A percentile compares a stretch with the other conserved stretches of the same genome.
phyloP scores from a whole-genome alignment of 1,139 yeast genomes.

The Debaryomyces subglobosus region DNA sequence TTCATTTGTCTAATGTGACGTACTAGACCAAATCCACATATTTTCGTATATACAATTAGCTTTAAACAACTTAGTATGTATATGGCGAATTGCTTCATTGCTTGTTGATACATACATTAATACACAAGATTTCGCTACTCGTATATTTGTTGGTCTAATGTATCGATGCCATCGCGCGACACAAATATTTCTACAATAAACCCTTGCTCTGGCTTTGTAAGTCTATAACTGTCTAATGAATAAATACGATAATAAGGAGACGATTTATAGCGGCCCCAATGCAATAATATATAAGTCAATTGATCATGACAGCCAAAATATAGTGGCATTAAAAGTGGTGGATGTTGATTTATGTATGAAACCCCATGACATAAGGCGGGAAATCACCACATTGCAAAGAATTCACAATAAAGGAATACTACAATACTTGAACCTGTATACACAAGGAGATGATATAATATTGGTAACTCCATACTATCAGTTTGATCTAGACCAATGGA shows the following conservation, averaged over 20 bases:
- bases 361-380: constrained; percentile 44
- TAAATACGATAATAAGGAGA: constrained; percentile 22
- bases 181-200: background rate
- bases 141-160: background rate
- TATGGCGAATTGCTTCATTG: background rate
- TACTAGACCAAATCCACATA: background rate
- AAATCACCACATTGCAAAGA: constrained; percentile 30
- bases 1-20: background rate
- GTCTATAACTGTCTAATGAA: constrained; percentile 6
- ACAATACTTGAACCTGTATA: constrained; percentile 26
- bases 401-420: constrained; percentile 28
- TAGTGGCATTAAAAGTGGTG: constrained; percentile 42
- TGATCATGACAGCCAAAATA: constrained; percentile 14
- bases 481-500: constrained; percentile 29
- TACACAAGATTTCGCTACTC: background rate
- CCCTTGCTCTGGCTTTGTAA: constrained; percentile 1
- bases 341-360: constrained; percentile 40
- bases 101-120: background rate
- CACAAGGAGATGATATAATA: constrained; percentile 35
- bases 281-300: constrained; percentile 37
- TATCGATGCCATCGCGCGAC: constrained; percentile 5
- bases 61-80: background rate
- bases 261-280: constrained; percentile 39
- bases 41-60: background rate
- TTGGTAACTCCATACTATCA: constrained; percentile 39